Evolutionary conservation across 345 rosid genomes (phyloP), one percentile per base, ranked within the genome.

Genomic region (Euphorbia pulcherrima): DNA sequence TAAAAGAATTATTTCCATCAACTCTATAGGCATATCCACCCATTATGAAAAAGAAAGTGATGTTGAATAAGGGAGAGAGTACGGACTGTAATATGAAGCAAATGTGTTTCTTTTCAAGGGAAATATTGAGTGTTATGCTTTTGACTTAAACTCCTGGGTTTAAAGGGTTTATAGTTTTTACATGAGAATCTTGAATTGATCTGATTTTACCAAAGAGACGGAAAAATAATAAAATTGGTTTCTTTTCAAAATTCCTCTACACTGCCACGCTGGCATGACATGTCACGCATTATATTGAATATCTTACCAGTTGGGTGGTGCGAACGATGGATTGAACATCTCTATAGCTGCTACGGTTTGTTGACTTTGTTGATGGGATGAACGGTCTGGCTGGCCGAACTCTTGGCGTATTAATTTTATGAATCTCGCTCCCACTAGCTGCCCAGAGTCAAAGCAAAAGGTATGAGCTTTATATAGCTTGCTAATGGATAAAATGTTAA

Each of bases 301-400:
- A 46, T 44, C 84, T 80, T 73, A 88, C 94, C 66, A 51, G 69
- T 50, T 69, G 74, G 37, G 84, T 71, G 27, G 82, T 30, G 50
- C 82, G 83, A 55, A 81, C 76, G 69, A 86, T 73, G 28, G 90
- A 86, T 29, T 77, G 87, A 46, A 83, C 89, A 79, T 86, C 89
- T 74, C 87, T 80, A 64, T 71, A 83, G 74, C 83, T 65, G 63
- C 68, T 70, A 6, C 79, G 83, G 69, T 63, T 79, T 40, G 79
- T 68, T 48, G 77, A 53, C 62, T 83, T 85, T 17, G 76, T 68
- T 3, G 83, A 60, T 44, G 83, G 58, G 51, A 79, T 68, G 83
- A 79, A 82, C 23, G 95, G 84, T 76, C 70, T 85, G 3, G 81
- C 39, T 23, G 75, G 77, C 44, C 88, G 74, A 62, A 74, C 83